Evolutionary conservation across 1,139 yeast genomes (phyloP).

Genomic region (Yamadazyma sp.): DNA sequence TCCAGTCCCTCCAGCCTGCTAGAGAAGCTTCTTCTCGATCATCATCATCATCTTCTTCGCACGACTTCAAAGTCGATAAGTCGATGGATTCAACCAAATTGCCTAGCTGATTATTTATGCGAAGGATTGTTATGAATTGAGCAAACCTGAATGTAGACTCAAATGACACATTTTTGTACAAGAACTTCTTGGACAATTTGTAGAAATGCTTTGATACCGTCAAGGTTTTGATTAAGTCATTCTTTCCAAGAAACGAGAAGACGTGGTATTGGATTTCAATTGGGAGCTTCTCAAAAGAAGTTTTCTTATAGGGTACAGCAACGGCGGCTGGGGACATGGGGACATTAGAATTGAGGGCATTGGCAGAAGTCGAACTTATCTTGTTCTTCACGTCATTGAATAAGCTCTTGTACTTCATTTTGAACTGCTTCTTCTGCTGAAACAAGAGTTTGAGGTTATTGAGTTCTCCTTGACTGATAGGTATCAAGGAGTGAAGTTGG

Average conservation of each 20-base stretch:
- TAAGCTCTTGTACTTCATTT: slow-evolving; percentile 46
- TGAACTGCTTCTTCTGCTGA: slow-evolving; percentile 19
- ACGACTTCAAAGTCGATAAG: slow-evolving; percentile 50
- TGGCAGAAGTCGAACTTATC: slow-evolving; percentile 18
- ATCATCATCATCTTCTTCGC: slow-evolving; percentile 23
- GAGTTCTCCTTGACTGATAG: slow-evolving; percentile 35
- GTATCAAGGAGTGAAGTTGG: slow-evolving; percentile 39
- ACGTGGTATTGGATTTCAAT: slow-evolving; percentile 36
- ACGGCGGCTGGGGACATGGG: background rate
- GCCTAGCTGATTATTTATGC: slow-evolving; percentile 58
- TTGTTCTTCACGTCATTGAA: slow-evolving; percentile 41
- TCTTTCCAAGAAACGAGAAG: slow-evolving; percentile 28
- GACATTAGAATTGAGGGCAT: slow-evolving; percentile 1
- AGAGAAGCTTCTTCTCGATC: slow-evolving; percentile 6
- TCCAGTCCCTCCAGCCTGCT: slow-evolving; percentile 91
- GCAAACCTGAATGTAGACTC: slow-evolving; percentile 74
- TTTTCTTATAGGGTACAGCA: slow-evolving; percentile 13
- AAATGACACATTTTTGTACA: slow-evolving; percentile 56
- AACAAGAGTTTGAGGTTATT: slow-evolving; percentile 13
- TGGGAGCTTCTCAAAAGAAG: slow-evolving; percentile 22
- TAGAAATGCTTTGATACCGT: slow-evolving; percentile 53
- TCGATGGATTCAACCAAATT: slow-evolving; percentile 55
- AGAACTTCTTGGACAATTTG: slow-evolving; percentile 49
- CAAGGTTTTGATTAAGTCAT: slow-evolving; percentile 38
- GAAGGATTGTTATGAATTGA: slow-evolving; percentile 67